A percentile compares a stretch with the other conserved stretches of the same genome.
These are phyloP conservation scores for Penicillium italicum DNA, from an alignment of 2,329 filamentous ascomycete species.

Conservation along the genomic window DNA sequence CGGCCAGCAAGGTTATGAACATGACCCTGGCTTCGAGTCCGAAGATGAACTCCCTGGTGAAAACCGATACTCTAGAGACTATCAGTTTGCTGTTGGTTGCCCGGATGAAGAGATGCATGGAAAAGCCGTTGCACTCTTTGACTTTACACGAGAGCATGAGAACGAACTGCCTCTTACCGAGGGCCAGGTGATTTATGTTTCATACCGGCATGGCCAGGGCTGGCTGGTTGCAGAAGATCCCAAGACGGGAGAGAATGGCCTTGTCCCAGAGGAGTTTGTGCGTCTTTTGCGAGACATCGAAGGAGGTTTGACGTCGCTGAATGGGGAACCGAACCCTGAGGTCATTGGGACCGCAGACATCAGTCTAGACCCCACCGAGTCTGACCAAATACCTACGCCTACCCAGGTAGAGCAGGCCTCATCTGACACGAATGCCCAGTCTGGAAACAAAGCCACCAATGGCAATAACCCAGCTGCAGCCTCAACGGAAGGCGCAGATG, in stretches of 20 bases:
- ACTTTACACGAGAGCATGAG: constrained; percentile 92
- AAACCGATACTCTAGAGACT: constrained; percentile 80
- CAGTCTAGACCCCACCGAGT: constrained; percentile 53
- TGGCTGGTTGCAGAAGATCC: constrained; percentile 98
- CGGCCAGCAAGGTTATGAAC: constrained; percentile 36
- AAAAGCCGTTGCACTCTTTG: constrained; percentile 90
- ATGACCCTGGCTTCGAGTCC: constrained; percentile 35
- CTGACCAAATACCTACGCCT: constrained; percentile 32
- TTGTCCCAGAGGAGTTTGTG: constrained; percentile 96
- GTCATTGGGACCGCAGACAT: constrained; percentile 48
- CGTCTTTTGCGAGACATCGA: constrained; percentile 88
- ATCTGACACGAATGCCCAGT: neutral
- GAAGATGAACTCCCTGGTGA: constrained; percentile 55
- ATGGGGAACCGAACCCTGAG: constrained; percentile 49
- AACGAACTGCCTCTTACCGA: constrained; percentile 91
- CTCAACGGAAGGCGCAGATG: neutral
- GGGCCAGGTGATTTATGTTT: constrained; percentile 94
- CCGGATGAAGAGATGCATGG: constrained; percentile 98
- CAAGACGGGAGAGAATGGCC: constrained; percentile 84
- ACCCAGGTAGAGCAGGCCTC: constrained; percentile 25
- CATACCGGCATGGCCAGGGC: constrained; percentile 91
- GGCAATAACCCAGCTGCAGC: constrained; percentile 6
- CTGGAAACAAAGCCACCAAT: constrained; percentile 6
- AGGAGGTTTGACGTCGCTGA: constrained; percentile 73
- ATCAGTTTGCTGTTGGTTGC: constrained; percentile 90